A percentile compares a stretch with the other conserved stretches of the same genome.
Evolutionary conservation across 306 rosid species (phyloP).

Genomic region (Corylus heterophylla): DNA sequence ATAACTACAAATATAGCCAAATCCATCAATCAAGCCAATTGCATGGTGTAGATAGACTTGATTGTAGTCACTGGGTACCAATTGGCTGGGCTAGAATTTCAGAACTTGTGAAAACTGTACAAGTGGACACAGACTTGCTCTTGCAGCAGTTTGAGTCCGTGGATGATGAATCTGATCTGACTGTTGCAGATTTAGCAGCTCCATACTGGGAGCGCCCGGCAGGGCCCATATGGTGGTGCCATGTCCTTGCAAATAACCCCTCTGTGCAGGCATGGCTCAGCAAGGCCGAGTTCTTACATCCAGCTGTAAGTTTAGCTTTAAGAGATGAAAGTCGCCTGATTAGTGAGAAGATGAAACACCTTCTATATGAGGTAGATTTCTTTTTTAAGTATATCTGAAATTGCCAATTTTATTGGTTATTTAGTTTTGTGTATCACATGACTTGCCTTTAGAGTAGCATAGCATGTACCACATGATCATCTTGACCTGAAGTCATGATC

Average conservation of each 20-base stretch:
- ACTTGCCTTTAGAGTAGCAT: neutral
- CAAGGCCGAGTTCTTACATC: constrained; percentile 84
- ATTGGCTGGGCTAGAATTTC: constrained; percentile 90
- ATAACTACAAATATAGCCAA: constrained; percentile 33
- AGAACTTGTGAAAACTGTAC: constrained; percentile 69
- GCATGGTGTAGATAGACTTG: constrained; percentile 37
- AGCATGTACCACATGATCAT: neutral
- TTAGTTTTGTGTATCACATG: neutral
- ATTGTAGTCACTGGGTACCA: constrained; percentile 70
- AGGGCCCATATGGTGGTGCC: constrained; percentile 98
- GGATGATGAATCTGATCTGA: constrained; percentile 64
- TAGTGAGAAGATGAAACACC: constrained; percentile 89
- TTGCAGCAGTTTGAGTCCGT: constrained; percentile 43
- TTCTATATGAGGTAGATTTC: constrained; percentile 72
- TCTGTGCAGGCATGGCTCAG: constrained; percentile 68
- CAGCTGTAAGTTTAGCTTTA: constrained; percentile 82
- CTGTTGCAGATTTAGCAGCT: constrained; percentile 88
- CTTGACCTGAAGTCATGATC: neutral
- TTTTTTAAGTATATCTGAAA: constrained; percentile 11
- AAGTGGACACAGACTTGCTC: constrained; percentile 61
- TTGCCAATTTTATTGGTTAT: constrained; percentile 9
- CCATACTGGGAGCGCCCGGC: constrained; percentile 93
- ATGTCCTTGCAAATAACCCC: constrained; percentile 77
- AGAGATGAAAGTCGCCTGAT: constrained; percentile 81
- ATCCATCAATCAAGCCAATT: constrained; percentile 32